A percentile compares a stretch with the other conserved stretches of the same genome.
Conservation (phyloP, 2,329 filamentous ascomycete genomes). For the Aspergillus fischeri region DNA sequence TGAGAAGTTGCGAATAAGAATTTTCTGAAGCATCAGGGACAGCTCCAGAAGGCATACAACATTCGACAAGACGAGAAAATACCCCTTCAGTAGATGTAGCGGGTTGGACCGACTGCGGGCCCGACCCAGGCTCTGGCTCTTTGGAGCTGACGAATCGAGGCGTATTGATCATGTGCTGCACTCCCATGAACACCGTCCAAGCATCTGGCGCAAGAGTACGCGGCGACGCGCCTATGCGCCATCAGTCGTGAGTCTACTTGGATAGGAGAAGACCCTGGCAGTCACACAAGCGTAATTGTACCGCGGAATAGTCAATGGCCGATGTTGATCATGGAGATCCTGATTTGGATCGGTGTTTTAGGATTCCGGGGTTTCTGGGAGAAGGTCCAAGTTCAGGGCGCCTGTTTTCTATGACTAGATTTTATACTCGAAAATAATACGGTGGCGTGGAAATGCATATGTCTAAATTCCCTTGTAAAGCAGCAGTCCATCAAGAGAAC, state of each 20-base stretch:
- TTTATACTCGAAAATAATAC: too few relatives aligned
- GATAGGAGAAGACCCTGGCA: neutral
- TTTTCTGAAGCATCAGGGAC: neutral
- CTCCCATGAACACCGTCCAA: neutral
- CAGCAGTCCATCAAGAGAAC: too few relatives aligned
- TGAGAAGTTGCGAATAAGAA: neutral
- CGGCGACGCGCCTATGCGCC: neutral
- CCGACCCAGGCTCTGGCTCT: neutral
- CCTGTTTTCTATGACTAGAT: too few relatives aligned
- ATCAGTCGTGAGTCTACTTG: neutral
- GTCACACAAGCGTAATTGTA: neutral
- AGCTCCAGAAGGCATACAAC: neutral
- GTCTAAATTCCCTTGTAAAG: too few relatives aligned
- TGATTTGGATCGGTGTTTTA: neutral
- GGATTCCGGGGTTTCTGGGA: neutral
- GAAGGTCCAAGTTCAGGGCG: neutral
- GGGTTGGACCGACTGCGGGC: neutral
- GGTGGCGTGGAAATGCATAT: too few relatives aligned
- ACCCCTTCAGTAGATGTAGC: neutral
- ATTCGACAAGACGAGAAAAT: neutral
- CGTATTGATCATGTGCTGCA: neutral
- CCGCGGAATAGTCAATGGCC: neutral
- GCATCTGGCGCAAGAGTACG: neutral
- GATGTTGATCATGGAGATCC: neutral
- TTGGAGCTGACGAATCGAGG: neutral